Base-by-base conservation (phyloP, 2,329 filamentous ascomycete species). In the Colletotrichum truncatum region DNA sequence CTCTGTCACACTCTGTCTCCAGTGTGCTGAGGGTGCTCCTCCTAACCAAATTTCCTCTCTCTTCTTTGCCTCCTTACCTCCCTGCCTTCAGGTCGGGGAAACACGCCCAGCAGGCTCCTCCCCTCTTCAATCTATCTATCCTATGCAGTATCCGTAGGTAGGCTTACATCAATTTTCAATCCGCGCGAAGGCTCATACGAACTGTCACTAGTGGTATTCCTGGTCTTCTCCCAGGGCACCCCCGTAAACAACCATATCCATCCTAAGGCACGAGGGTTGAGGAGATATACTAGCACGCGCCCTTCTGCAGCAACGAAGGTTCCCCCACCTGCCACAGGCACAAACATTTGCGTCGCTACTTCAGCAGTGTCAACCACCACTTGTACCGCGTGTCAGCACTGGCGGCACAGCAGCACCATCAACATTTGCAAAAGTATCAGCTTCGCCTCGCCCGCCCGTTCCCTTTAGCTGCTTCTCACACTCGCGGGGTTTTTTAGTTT, bases 251-350 rank as follows among this genome's bases (percentile, higher is more conserved):
- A 28, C 38, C n/a, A 41, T n/a, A 9, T 18, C 38, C 38, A 41
- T 41, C 38, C 34, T 54, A 23, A 36, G 60, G 45, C 18, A 52
- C 45, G 48, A 43, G 45, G 52, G 55, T 51, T 53, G 46, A 59
- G 53, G 25, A 59, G 32, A 64, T 21, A 53, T 53, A 11, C 23
- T 53, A 53, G 46, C 32, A 32, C 48, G 34, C 46, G 49, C 57
- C 28, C 56, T 28, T 48, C 48, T 64, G 61, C 61, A 64, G 25
- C 61, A 43, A 57, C 30, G 53, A 64, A 54, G 39, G 48, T 34
- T 41, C 38, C 21, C 21, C n/a, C 39, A 38, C 32, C 49, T 32
- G 48, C 25, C 46, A 41, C 36, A 51, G 60, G 18, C 32, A 58
- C 34, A 41, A 21, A 34, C 46, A 21, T 38, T 28, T 23, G 34